phyloP scores from a whole-genome alignment of 2,329 filamentous ascomycete genomes.

The Colletotrichum trifolii region DNA sequence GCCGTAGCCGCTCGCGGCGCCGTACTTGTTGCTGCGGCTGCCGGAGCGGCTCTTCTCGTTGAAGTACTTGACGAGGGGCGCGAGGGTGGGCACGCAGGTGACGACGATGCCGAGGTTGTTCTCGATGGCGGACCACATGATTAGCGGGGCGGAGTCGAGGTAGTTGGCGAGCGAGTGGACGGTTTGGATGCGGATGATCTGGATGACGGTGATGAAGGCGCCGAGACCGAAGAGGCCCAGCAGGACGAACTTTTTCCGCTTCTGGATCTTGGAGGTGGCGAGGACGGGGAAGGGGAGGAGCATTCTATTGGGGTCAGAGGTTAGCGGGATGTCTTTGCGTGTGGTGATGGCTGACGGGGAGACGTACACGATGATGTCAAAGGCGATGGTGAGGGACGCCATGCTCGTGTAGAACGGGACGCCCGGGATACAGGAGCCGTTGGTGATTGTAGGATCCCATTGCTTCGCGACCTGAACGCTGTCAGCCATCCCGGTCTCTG shows the following conservation, averaged over 20 bases:
- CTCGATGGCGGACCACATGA: conserved; percentile 59
- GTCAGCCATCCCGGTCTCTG: not conserved
- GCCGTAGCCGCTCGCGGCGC: conserved; percentile 37
- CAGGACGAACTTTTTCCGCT: conserved; percentile 55
- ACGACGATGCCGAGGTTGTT: conserved; percentile 58
- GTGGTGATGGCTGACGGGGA: not conserved
- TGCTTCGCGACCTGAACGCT: conserved; percentile 45
- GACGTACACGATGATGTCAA: conserved; percentile 54
- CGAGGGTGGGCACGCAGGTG: conserved; percentile 55
- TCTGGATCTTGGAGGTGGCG: conserved; percentile 49
- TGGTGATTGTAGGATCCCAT: conserved; percentile 52
- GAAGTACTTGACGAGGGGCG: conserved; percentile 53
- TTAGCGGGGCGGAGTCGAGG: conserved; percentile 54
- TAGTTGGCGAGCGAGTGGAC: conserved; percentile 56
- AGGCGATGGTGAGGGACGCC: conserved; percentile 53
- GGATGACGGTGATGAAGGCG: conserved; percentile 61
- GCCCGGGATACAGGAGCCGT: conserved; percentile 50
- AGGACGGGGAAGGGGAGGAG: conserved; percentile 56
- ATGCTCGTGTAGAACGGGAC: conserved; percentile 57
- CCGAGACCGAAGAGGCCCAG: conserved; percentile 59
- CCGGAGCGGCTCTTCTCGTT: conserved; percentile 42
- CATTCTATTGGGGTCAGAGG: conserved; percentile 44
- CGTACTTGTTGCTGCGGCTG: conserved; percentile 32
- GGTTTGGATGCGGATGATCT: conserved; percentile 62
- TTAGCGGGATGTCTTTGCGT: no score